Conservation (phyloP, 306 rosid species). For the Quercus dentata region DNA sequence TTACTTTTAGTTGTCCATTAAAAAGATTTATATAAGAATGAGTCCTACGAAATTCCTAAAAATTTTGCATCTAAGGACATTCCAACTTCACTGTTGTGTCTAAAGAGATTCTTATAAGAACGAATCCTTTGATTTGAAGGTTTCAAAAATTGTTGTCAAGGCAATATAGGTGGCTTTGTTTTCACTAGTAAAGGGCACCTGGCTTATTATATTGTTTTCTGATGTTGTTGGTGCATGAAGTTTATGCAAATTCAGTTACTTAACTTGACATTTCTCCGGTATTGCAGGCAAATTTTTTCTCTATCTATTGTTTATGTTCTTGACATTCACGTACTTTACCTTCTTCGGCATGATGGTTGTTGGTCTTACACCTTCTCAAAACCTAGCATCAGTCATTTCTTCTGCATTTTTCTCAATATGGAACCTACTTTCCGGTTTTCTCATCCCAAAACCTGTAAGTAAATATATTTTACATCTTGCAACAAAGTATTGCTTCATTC, state of each 20-base stretch:
- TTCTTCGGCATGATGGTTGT: slow-evolving; percentile 95
- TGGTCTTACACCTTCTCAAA: slow-evolving; percentile 82
- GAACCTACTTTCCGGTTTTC: slow-evolving; percentile 97
- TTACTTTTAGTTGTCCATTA: neutral
- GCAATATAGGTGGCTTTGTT: too few relatives aligned
- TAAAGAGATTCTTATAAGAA: too few relatives aligned
- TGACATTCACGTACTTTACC: slow-evolving; percentile 93
- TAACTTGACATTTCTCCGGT: neutral
- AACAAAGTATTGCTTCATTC: neutral
- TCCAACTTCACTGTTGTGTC: too few relatives aligned
- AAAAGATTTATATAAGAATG: neutral
- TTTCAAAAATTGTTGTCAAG: too few relatives aligned
- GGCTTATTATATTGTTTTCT: neutral
- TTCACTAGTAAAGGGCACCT: neutral
- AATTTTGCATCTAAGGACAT: too few relatives aligned
- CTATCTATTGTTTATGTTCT: slow-evolving; percentile 83
- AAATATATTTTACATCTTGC: slow-evolving; percentile 2
- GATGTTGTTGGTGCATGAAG: neutral
- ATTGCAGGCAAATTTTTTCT: slow-evolving; percentile 74
- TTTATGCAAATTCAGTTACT: neutral
- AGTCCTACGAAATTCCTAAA: too few relatives aligned
- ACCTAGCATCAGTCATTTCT: slow-evolving; percentile 77
- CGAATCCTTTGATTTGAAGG: too few relatives aligned
- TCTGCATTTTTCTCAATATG: slow-evolving; percentile 94
- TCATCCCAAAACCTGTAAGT: slow-evolving; percentile 81